Evolutionary conservation across 768 basidiomycete genomes (phyloP).

Genomic region (Rhizopogon roseolus): DNA sequence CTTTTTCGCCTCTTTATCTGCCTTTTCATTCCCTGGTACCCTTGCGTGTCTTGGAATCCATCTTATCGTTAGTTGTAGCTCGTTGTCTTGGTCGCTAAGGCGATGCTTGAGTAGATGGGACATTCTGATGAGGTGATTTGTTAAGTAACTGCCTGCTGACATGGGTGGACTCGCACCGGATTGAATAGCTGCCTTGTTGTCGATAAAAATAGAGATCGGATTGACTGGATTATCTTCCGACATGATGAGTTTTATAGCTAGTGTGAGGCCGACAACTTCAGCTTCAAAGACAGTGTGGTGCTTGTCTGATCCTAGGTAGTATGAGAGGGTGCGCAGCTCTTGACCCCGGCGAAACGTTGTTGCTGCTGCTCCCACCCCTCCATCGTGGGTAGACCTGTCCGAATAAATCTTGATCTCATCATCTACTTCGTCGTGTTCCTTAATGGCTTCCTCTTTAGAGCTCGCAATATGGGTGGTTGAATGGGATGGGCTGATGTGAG

Average conservation of each 20-base stretch:
- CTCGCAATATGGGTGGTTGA: too few species aligned
- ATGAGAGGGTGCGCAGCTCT: neutral
- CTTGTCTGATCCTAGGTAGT: neutral
- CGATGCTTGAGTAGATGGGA: too few species aligned
- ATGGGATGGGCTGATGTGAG: too few species aligned
- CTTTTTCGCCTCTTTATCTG: slow-evolving; percentile 15
- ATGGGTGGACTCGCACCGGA: neutral
- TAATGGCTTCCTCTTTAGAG: too few species aligned
- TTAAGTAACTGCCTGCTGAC: slow-evolving; percentile 3
- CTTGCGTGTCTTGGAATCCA: slow-evolving; percentile 15
- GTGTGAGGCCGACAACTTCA: slow-evolving; percentile 6
- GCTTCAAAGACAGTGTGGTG: slow-evolving; percentile 14
- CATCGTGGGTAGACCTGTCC: neutral
- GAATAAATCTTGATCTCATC: neutral
- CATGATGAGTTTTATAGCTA: slow-evolving; percentile 5
- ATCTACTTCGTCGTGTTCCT: too few species aligned
- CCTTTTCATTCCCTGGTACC: slow-evolving; percentile 14
- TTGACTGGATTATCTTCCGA: neutral
- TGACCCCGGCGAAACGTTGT: neutral
- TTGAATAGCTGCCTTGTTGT: slow-evolving; percentile 9
- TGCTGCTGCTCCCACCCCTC: neutral
- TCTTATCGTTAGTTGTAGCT: neutral
- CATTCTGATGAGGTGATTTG: slow-evolving; percentile 2
- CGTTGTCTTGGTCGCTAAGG: too few species aligned
- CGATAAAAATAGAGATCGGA: neutral